Conservation (phyloP, 176 grass and related monocot genomes). For the Aegilops speltoides region DNA sequence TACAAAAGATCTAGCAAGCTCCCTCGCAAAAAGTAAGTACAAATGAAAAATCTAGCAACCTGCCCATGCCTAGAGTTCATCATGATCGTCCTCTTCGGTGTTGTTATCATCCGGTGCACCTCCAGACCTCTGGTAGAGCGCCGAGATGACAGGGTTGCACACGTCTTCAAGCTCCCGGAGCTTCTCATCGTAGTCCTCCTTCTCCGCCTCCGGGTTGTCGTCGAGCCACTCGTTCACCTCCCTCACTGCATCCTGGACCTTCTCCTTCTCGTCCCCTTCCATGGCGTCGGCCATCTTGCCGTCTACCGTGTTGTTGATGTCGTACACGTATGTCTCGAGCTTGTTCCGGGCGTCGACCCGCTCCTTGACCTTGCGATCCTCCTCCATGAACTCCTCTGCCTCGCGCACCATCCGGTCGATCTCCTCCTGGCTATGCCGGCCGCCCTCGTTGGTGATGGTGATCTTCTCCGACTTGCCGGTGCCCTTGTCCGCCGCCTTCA, state of each 20-base stretch:
- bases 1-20: neutral
- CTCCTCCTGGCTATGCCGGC: too few relatives aligned
- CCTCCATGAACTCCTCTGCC: too few relatives aligned
- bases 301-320: neutral
- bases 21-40: too few relatives aligned
- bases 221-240: constrained; percentile 8
- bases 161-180: constrained; percentile 38
- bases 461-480: too few relatives aligned
- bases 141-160: constrained; percentile 39
- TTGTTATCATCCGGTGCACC: neutral
- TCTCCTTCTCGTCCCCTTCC: neutral
- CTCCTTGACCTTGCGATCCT: too few relatives aligned
- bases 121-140: constrained; percentile 2
- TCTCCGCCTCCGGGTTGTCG: neutral
- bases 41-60: neutral
- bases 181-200: constrained; percentile 26
- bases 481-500: too few relatives aligned
- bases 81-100: neutral
- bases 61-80: neutral
- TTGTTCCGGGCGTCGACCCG: too few relatives aligned
- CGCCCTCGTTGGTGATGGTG: too few relatives aligned
- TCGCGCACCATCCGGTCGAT: too few relatives aligned
- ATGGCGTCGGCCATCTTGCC: neutral
- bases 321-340: too few relatives aligned
- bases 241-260: neutral